These are phyloP conservation scores for Lentinula boryana DNA, from an alignment of 768 basidiomycete genomes.

Conservation along the genomic window DNA sequence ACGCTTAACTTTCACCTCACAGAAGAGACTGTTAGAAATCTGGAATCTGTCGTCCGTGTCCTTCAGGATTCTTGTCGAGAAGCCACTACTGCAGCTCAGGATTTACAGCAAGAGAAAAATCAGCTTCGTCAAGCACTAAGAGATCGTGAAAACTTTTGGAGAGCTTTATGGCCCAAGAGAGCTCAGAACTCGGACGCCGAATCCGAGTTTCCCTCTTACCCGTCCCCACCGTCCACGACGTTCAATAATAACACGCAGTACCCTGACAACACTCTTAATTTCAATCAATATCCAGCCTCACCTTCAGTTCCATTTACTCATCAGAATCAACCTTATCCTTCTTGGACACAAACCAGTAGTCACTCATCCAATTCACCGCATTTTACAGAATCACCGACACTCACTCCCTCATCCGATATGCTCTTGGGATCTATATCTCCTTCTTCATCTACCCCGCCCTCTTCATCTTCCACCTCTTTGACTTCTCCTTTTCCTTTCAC, in stretches of 20 bases:
- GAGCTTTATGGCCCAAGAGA: slow-evolving; percentile 63
- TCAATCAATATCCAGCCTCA: slow-evolving; percentile 35
- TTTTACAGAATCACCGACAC: slow-evolving; percentile 53
- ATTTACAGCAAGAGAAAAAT: slow-evolving; percentile 59
- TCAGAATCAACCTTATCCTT: slow-evolving; percentile 23
- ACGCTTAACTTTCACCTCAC: background rate
- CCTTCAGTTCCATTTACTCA: slow-evolving; percentile 31
- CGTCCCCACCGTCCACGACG: slow-evolving; percentile 20
- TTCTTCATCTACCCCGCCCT: slow-evolving; percentile 53
- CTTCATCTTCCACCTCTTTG: slow-evolving; percentile 58
- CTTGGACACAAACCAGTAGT: slow-evolving; percentile 28
- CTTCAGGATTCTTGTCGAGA: slow-evolving; percentile 79
- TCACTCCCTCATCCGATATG: slow-evolving; percentile 38
- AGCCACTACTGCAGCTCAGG: slow-evolving; percentile 52
- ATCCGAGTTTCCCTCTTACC: slow-evolving; percentile 48
- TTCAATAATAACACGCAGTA: background rate
- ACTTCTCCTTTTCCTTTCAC: slow-evolving; percentile 63
- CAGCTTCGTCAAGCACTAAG: slow-evolving; percentile 58
- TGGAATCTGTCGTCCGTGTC: slow-evolving; percentile 73
- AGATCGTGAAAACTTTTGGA: slow-evolving; percentile 74
- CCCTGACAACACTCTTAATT: slow-evolving; percentile 33
- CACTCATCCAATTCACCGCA: slow-evolving; percentile 48
- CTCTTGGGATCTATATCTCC: slow-evolving; percentile 62
- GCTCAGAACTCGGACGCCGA: slow-evolving; percentile 46
- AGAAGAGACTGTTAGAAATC: slow-evolving; percentile 45